These are phyloP conservation scores for Fraxinus angustifolia DNA, from an alignment of 305 asterid species.

Conservation along the genomic window DNA sequence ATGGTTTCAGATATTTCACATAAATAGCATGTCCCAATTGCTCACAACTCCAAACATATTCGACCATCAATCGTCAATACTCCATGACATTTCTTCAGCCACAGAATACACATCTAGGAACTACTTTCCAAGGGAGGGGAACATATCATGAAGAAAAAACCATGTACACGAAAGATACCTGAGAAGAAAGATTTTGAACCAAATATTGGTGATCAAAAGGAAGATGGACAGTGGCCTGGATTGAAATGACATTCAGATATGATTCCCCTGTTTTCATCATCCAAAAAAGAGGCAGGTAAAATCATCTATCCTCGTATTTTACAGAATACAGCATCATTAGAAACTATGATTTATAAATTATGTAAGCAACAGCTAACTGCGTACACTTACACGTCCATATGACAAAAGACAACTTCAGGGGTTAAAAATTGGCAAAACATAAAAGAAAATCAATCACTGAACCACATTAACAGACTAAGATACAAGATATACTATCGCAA, in stretches of 20 bases:
- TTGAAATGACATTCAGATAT: conserved; percentile 57
- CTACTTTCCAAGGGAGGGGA: not conserved
- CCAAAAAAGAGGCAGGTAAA: conserved; percentile 14
- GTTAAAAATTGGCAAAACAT: not conserved
- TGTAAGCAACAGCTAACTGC: not conserved
- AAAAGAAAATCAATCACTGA: not conserved
- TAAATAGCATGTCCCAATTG: not conserved
- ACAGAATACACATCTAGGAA: not conserved
- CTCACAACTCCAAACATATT: not conserved
- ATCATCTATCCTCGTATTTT: conserved; percentile 14
- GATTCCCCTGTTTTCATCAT: conserved; percentile 57
- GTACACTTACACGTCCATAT: not conserved
- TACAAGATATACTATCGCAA: conserved; percentile 1
- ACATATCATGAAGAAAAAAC: conserved; percentile 8
- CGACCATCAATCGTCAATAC: not conserved
- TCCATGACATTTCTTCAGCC: not conserved
- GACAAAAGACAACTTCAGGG: not conserved
- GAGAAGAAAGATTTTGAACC: conserved; percentile 81
- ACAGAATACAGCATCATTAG: not conserved
- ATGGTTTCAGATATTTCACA: conserved; percentile 2
- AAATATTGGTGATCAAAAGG: conserved; percentile 71
- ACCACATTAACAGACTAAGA: not conserved
- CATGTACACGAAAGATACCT: conserved; percentile 42
- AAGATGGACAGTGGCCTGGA: conserved; percentile 86
- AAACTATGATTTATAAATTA: not conserved